Conservation (phyloP, 345 rosid species). For the Salix brachista region DNA sequence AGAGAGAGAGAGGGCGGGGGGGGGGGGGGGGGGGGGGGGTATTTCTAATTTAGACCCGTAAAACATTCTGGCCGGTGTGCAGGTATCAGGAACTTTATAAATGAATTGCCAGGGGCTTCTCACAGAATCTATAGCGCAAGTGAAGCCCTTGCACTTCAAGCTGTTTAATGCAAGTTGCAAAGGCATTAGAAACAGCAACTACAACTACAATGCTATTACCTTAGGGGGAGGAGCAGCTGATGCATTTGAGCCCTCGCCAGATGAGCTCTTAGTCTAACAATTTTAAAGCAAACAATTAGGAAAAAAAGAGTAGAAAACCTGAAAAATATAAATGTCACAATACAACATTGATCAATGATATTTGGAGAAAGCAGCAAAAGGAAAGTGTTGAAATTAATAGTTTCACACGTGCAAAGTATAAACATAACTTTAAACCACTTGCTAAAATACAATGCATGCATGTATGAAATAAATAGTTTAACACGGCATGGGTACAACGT, state of each 20-base stretch:
- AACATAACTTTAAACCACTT: not conserved
- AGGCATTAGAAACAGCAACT: not conserved
- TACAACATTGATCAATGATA: not conserved
- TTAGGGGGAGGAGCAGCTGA: constrained; percentile 45
- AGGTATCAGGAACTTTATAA: not conserved
- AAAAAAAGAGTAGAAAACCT: not conserved
- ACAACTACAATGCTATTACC: constrained; percentile 23
- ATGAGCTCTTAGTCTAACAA: constrained; percentile 54
- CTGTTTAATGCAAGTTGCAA: not conserved
- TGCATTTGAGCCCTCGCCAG: constrained; percentile 53
- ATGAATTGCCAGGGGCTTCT: not conserved
- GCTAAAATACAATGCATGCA: not conserved
- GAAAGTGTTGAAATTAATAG: not conserved
- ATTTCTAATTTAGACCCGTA: not conserved
- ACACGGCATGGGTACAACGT: not conserved
- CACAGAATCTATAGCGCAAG: not conserved
- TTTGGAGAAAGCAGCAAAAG: not conserved
- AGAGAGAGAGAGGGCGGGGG: not conserved
- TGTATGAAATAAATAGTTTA: not conserved
- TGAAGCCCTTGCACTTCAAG: not conserved
- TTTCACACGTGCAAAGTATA: not conserved
- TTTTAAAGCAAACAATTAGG: constrained; percentile 1
- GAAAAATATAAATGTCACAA: not conserved
- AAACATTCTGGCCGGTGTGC: not conserved
- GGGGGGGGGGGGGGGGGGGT: not conserved